Base-by-base conservation (phyloP, 495 filamentous ascomycete species). In the Penicillium goetzii region DNA sequence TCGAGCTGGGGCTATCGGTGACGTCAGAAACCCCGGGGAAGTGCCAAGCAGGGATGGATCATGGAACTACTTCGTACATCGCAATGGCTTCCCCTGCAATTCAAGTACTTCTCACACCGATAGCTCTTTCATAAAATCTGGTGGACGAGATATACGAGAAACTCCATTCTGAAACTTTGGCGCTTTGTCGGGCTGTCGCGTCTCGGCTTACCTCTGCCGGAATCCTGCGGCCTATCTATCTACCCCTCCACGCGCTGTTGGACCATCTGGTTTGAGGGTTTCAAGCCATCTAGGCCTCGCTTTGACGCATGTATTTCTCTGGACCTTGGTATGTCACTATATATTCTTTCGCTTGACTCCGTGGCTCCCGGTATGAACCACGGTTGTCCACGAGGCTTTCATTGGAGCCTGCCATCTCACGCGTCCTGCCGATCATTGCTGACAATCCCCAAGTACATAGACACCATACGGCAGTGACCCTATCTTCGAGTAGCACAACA, bases 1-100 rank as follows among this genome's bases (percentile, higher is more conserved):
- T 25, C 25, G 11, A 38, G 33, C 10, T n/a, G 23, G 36, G 4
- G 32, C 34, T 41, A 14, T 23, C 54, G 54, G n/a, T 63, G 61
- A 63, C 61, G 61, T 63, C 61, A 63, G 33, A 36, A 54, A 62
- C 11, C 14, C 33, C 21, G 61, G 52, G 52, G 30, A 33, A 61
- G 25, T 15, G 15, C 43, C 56, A 56, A 59, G 56, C 40, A 59
- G 56, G 43, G 56, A 47, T 47, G 41, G 41, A 32, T 7, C 30
- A n/a, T n/a, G n/a, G n/a, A 23, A 8, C 43, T 23, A 23, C 41
- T 15, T 32, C 26, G 55, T 6, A 23, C 30, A 30, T 33, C 52
- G n/a, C 28, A 12, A 10, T 55, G 17, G 10, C 52, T 36, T 36
- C 30, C 28, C 12, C 8, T 21, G 17, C 30, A 8, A 11, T 23